Base-by-base conservation (phyloP, 768 basidiomycete species). In the Lactifluus hygrophoroides region DNA sequence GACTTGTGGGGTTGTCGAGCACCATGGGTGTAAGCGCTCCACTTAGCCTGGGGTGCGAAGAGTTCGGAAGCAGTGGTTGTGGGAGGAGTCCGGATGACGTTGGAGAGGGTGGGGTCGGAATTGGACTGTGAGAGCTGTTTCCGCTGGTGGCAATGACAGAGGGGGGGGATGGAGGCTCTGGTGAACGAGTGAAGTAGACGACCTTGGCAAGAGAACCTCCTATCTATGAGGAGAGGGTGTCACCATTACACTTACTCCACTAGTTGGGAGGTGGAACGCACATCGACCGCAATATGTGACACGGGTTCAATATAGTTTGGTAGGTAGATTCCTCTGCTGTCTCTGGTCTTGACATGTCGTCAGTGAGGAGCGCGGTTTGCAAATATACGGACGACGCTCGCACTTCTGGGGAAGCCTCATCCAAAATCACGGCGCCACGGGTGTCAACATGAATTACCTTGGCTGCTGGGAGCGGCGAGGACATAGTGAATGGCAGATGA, bases 241-340 rank as follows among this genome's bases (percentile, higher is more conserved):
- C 60, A 54, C 67, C 46, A 51, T 16, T 5, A 52, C 59, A 45
- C 46, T 62, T 38, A 34, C 46, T 32, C 51, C 34, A 46, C 42
- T 49, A 35, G 21, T 21, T 51, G 66, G 52, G 54, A 40, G 44
- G 50, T 54, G 45, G 52, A 14, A 82, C 93, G 76, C 69, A 95
- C 94, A 69, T 99, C 95, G 56, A 99, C 86, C 3, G 96, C 96
- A 55, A 98, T 94, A 70, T 98, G 94, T 19, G 94, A 96, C 16
- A 99, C 87, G 23, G 92, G 91, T 72, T 99, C 96, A 61, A 95
- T 95, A 75, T 98, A 85, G 69, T 96, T 94, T 54, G 96, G 96
- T 32, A 99, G 80, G 74, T 98, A 98, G 66, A 99, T 97, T 10
- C 94, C 95, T 69, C 94, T 79, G 67, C 91, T 94, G 72, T 97